These are phyloP conservation scores for Rhinocladiella similis DNA, from an alignment of 2,329 filamentous ascomycete species.

Conservation along the genomic window DNA sequence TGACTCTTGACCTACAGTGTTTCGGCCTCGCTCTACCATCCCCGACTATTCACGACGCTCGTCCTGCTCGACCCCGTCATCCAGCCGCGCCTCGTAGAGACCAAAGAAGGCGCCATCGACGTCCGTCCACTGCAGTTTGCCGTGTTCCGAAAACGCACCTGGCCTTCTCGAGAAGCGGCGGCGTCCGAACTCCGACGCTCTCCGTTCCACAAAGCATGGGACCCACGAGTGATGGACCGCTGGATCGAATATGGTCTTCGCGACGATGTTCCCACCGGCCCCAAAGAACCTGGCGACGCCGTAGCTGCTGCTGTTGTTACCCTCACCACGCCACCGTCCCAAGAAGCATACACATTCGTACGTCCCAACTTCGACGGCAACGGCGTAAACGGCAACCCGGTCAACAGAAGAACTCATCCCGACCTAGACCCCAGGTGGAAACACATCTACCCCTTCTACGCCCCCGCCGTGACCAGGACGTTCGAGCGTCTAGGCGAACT, in stretches of 20 bases:
- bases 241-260: constrained; percentile 75
- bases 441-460: constrained; percentile 43
- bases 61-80: constrained; percentile 67
- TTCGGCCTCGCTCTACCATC: constrained; percentile 66
- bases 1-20: too few species aligned
- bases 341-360: constrained; percentile 66
- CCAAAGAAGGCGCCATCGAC: constrained; percentile 23
- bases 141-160: constrained; percentile 71
- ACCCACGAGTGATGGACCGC: constrained; percentile 71
- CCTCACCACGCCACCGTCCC: constrained; percentile 75
- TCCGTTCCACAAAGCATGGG: constrained; percentile 80
- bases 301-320: constrained; percentile 59
- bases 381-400: constrained; percentile 33
- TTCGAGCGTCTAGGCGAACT: constrained; percentile 41
- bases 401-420: constrained; percentile 41
- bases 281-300: constrained; percentile 39
- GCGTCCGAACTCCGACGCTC: constrained; percentile 64
- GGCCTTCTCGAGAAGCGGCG: constrained; percentile 74
- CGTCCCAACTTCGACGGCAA: constrained; percentile 61
- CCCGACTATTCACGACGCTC: constrained; percentile 69
- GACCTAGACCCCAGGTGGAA: constrained; percentile 42
- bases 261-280: too few species aligned
- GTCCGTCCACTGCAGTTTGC: constrained; percentile 69
- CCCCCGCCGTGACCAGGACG: constrained; percentile 39
- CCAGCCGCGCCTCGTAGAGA: constrained; percentile 39